A percentile compares a stretch with the other conserved stretches of the same genome.
phyloP scores from a whole-genome alignment of 179 eudicot species.

The Vitellaria paradoxa region DNA sequence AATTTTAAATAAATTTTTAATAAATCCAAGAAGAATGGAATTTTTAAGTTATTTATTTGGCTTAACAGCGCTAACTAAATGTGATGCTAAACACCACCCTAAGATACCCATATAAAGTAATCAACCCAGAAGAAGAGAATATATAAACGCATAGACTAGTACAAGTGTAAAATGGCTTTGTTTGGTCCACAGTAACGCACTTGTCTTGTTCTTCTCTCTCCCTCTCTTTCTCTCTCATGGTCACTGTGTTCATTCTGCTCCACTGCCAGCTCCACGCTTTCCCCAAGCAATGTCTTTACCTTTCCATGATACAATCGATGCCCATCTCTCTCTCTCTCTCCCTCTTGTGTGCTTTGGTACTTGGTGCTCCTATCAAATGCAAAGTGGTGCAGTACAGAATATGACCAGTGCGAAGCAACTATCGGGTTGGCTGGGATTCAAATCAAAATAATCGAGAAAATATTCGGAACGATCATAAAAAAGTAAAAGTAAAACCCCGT shows the following conservation, averaged over 20 bases:
- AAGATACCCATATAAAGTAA: too few species aligned
- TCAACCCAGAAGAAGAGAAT: too few species aligned
- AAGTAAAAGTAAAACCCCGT: too few species aligned
- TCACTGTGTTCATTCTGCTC: slow-evolving; percentile 5
- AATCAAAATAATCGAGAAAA: too few species aligned
- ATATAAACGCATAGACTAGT: too few species aligned
- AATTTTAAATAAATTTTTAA: too few species aligned
- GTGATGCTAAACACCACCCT: too few species aligned
- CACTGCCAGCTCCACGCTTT: slow-evolving; percentile 21
- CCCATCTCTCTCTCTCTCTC: slow-evolving; percentile 3
- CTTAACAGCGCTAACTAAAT: too few species aligned
- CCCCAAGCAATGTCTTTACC: slow-evolving; percentile 17
- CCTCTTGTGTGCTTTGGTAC: slow-evolving; percentile 14
- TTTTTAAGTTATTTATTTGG: too few species aligned
- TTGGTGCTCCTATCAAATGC: slow-evolving; percentile 3
- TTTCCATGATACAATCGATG: slow-evolving; percentile 16
- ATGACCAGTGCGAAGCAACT: not conserved
- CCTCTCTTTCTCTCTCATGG: not conserved
- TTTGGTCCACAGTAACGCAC: not conserved
- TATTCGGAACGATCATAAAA: too few species aligned
- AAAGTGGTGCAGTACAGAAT: not conserved
- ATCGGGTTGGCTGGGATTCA: not conserved
- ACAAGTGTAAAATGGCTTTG: too few species aligned
- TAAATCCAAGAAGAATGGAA: too few species aligned
- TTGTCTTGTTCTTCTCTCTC: not conserved